Base-by-base conservation (phyloP, 805 yeast species). In the Wickerhamomyces canadensis region DNA sequence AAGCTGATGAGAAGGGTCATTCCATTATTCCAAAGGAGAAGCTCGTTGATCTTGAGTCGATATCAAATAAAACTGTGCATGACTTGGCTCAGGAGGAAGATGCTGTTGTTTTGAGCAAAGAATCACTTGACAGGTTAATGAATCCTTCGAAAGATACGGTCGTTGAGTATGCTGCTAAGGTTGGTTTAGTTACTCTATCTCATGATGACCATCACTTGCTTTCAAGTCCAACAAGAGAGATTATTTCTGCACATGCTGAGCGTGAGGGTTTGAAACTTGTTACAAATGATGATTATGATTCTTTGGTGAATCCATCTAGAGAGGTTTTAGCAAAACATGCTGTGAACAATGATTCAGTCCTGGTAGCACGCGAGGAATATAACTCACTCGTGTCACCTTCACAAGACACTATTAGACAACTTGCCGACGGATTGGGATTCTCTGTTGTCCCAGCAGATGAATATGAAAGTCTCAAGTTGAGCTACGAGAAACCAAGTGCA, bases 181-280 rank as follows among this genome's bases (percentile, higher is more conserved):
- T 24, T 22, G 47, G 44, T 7, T 16, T 40, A 11, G 38, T 40
- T 12, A 35, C 42, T 4, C n/a, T 43, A 14, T 19, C 40, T 6
- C 27, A 27, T 15, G 42, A 38, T 6, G 43, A 41, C n/a, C 38
- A 44, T 29, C 17, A 27, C 6, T n/a, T 34, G 3, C 24, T 44
- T 17, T 17, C 28, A 13, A 31, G 44, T 9, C 65, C 65, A 12
- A 35, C 55, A 1, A 34, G 22, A 14, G 49, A 50, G 8, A 48
- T 38, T 12, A 19, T 57, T 6, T 26, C 40, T 10, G 45, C 36
- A 9, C 50, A 45, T 34, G 62, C 63, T 4, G 41, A 32, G 4
- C 31, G 37, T 15, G 46, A 45, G 11, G 57, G 55, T 2, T 24
- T 37, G 19, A 37, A 34, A 27, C 6, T 44, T 2, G 15, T 43